Conservation (phyloP, 164 flowering plant genomes). For the Vitis vinifera region ASM3070453v1 NC_081811.1:12092501-12093000, state of each 20-base stretch:
- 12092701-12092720: constrained; percentile 52
- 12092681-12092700: constrained; percentile 48
- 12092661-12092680: constrained; percentile 28
- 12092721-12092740: constrained; percentile 59
- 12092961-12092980: constrained; percentile 51
- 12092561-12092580: constrained; percentile 57
- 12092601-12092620: constrained; percentile 53
- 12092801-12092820: constrained; percentile 3
- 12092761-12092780: constrained; percentile 1
- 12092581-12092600: constrained; percentile 49
- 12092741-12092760: constrained; percentile 46
- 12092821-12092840: constrained; percentile 17
- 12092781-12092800: background rate
- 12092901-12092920: constrained; percentile 68
- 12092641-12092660: constrained; percentile 35
- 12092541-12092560: constrained; percentile 36
- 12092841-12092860: constrained; percentile 68
- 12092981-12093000: background rate
- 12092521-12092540: constrained; percentile 2
- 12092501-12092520: background rate
- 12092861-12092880: constrained; percentile 38
- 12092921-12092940: constrained; percentile 92
- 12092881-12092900: constrained; percentile 45
- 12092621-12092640: constrained; percentile 36
- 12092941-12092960: constrained; percentile 57